Percentiles rank a stretch among this genome's conserved stretches.
phyloP scores from a whole-genome alignment of 345 rosid genomes.

The Eucalyptus erythrocorys region DNA sequence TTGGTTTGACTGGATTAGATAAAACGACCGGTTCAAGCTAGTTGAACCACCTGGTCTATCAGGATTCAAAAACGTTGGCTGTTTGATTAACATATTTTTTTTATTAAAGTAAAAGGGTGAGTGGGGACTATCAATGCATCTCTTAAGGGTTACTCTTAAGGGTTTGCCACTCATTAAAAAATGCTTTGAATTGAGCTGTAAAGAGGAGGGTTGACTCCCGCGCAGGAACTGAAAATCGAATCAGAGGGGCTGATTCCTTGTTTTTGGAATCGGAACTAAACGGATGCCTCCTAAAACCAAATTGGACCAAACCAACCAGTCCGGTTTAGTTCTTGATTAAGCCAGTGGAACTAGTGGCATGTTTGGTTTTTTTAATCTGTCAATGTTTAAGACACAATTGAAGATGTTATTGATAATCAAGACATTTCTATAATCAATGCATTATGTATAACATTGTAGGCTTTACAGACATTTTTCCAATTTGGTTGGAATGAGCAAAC shows the following conservation, averaged over 20 bases:
- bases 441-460: neutral
- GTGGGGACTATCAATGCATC: neutral
- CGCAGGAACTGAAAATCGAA: no score
- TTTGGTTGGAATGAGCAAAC: neutral
- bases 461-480: neutral
- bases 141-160: neutral
- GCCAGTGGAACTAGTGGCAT: neutral
- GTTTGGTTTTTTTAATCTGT: neutral
- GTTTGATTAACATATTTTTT: neutral
- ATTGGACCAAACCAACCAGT: rapidly evolving
- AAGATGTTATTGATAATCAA: neutral
- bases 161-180: neutral
- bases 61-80: neutral
- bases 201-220: no score
- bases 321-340: neutral
- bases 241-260: rapidly evolving
- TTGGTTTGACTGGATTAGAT: neutral
- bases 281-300: neutral
- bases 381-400: neutral
- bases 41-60: neutral
- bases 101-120: neutral
- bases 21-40: neutral
- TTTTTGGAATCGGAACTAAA: neutral
- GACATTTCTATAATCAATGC: neutral
- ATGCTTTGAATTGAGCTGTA: neutral